phyloP scores from a whole-genome alignment of 805 yeast species.

The Ogataea zsoltii region DNA sequence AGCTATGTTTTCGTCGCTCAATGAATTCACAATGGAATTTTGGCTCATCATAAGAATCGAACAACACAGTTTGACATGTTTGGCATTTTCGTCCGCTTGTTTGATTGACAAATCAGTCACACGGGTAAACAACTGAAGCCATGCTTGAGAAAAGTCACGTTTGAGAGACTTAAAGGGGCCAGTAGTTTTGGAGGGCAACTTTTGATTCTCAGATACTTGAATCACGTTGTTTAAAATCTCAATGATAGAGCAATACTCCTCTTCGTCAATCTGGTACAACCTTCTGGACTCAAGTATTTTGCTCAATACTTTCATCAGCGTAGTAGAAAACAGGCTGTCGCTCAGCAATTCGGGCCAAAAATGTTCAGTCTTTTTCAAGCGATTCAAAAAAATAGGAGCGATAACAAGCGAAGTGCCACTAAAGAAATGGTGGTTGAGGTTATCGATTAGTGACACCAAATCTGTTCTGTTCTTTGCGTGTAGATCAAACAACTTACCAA shows the following conservation, averaged over 20 bases:
- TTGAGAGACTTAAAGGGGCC: slow-evolving; percentile 14
- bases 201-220: slow-evolving; percentile 1
- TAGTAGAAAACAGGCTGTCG: not conserved
- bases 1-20: slow-evolving; percentile 12
- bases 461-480: not conserved
- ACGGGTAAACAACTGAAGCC: slow-evolving; percentile 14
- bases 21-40: slow-evolving; percentile 7
- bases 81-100: not conserved
- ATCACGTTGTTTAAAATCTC: slow-evolving; percentile 10
- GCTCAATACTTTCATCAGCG: slow-evolving; percentile 7
- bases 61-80: slow-evolving; percentile 22
- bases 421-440: not conserved
- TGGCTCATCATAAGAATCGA: slow-evolving; percentile 26
- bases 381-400: not conserved
- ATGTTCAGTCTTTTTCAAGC: not conserved
- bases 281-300: slow-evolving; percentile 11
- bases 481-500: not conserved
- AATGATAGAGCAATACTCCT: slow-evolving; percentile 4
- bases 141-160: slow-evolving; percentile 20
- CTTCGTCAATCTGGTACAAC: slow-evolving; percentile 9
- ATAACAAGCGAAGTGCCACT: not conserved
- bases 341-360: not conserved
- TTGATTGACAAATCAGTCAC: slow-evolving; percentile 12
- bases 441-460: not conserved
- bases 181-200: not conserved